A percentile compares a stretch with the other conserved stretches of the same genome.
These are phyloP conservation scores for Eragrostis curvula DNA, from an alignment of 176 grass and related monocot species.

Conservation along the genomic window DNA sequence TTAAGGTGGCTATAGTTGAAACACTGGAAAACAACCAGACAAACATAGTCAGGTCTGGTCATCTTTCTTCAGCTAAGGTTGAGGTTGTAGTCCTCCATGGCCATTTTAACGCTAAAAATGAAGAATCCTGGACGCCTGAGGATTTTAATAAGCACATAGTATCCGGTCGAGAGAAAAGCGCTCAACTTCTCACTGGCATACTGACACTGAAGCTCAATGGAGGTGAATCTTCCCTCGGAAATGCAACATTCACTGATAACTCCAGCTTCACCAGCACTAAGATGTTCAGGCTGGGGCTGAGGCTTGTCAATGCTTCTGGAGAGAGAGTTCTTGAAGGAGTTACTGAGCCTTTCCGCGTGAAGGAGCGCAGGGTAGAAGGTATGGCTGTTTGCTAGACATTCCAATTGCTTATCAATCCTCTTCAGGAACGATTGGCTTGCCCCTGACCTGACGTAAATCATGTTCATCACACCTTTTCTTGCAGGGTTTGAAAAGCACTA, in stretches of 20 bases:
- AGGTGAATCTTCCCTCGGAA: constrained; percentile 49
- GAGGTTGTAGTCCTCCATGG: constrained; percentile 63
- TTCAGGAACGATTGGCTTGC: constrained; percentile 11
- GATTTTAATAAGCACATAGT: constrained; percentile 59
- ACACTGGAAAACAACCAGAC: constrained; percentile 27
- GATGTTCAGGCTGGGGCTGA: constrained; percentile 65
- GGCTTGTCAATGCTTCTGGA: constrained; percentile 37
- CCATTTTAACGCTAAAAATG: constrained; percentile 51
- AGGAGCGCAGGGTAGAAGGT: constrained; percentile 69
- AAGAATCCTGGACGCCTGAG: constrained; percentile 55
- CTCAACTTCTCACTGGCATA: constrained; percentile 49
- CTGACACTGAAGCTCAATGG: constrained; percentile 50
- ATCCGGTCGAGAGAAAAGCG: constrained; percentile 44
- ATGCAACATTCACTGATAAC: constrained; percentile 64
- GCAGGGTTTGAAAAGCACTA: constrained; percentile 59
- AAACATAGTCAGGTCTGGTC: constrained; percentile 29
- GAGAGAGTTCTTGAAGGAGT: constrained; percentile 63
- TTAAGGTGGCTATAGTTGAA: constrained; percentile 57
- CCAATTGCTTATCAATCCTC: neutral
- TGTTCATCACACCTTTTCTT: constrained; percentile 2
- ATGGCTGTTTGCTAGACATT: neutral
- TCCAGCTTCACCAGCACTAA: constrained; percentile 64
- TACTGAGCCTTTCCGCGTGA: constrained; percentile 55
- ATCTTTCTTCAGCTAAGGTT: constrained; percentile 55
- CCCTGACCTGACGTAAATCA: neutral